These are phyloP conservation scores for Serendipita sp. DNA, from an alignment of 768 basidiomycete genomes.

Conservation along the genomic window DNA sequence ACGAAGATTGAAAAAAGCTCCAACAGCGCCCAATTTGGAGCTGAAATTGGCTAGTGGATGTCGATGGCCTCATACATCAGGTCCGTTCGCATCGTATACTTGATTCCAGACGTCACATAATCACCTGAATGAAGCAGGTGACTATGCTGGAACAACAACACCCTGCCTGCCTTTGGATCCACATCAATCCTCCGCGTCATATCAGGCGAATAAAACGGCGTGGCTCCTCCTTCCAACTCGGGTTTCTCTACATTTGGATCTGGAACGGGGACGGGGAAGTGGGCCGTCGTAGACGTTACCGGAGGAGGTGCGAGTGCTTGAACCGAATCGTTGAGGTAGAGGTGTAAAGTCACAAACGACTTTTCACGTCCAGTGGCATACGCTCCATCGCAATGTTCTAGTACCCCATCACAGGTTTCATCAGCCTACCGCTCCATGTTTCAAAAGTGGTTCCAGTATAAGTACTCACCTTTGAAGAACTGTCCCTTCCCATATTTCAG, in stretches of 20 bases:
- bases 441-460: neutral
- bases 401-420: neutral
- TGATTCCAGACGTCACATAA: conserved; percentile 6
- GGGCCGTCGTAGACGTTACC: neutral
- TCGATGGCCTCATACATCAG: conserved; percentile 4
- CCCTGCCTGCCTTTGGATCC: conserved; percentile 5
- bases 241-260: neutral
- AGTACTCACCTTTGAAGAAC: conserved; percentile 9
- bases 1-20: too few relatives aligned
- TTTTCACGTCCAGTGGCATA: neutral
- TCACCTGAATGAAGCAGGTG: conserved; percentile 7
- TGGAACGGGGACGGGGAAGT: neutral
- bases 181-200: conserved; percentile 6
- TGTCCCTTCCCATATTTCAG: conserved; percentile 5
- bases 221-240: conserved; percentile 4
- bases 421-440: neutral
- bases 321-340: conserved; percentile 8
- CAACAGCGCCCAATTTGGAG: too few relatives aligned
- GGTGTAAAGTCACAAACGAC: conserved; percentile 8
- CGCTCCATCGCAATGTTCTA: conserved; percentile 10
- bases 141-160: conserved; percentile 7
- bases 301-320: neutral
- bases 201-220: conserved; percentile 3
- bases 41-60: too few relatives aligned
- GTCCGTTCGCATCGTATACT: conserved; percentile 10